Evolutionary conservation across 2,329 filamentous ascomycete genomes (phyloP), one percentile per base, ranked within the genome.

Genomic region (Colletotrichum caudatum): DNA sequence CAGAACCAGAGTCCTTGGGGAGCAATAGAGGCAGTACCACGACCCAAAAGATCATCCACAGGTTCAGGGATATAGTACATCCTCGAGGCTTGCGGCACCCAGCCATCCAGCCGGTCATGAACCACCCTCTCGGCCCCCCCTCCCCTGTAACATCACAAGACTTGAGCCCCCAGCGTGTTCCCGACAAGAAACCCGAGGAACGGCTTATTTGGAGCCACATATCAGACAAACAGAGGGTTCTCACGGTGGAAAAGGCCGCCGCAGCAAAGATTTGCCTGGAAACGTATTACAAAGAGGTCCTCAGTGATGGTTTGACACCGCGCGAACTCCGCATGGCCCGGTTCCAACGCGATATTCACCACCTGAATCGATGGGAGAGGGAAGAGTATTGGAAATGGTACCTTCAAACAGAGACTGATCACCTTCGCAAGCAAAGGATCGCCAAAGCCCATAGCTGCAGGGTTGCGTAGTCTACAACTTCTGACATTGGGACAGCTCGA

Each of bases 201-300:
- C 61, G 35, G 23, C n/a, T 11, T 6, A 14, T 23, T 35, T 64
- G 61, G 58, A 57, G 16, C 18, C 59, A 50, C 37, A 20, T 46
- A n/a, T 54, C 58, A 9, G 39, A 63, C 39, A 33, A 46, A 20
- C 58, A 64, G 54, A 72, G 44, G 23, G 64, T 86, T 9, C 54
- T 80, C 14, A 97, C 94, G 0, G 91, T 94, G 0, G 95, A 98
- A 81, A 90, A 88, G 72, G 89, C 91, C 3, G 90, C 94, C 0
- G 92, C 93, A 0, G 92, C 94, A 54, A 98, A 97, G 79, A 89
- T 97, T 26, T 97, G 90, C 76, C 87, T 98, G 12, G 96, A 98
- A 80, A 94, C 91, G 0, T 89, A 95, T 76, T 98, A 93, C 83
- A 92, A 95, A 75, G 84, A 90, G n/a, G 80, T 94, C 9, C 84